These are phyloP conservation scores for Leccinum incarnatum DNA, from an alignment of 768 basidiomycete genomes.

Conservation along the genomic window DNA sequence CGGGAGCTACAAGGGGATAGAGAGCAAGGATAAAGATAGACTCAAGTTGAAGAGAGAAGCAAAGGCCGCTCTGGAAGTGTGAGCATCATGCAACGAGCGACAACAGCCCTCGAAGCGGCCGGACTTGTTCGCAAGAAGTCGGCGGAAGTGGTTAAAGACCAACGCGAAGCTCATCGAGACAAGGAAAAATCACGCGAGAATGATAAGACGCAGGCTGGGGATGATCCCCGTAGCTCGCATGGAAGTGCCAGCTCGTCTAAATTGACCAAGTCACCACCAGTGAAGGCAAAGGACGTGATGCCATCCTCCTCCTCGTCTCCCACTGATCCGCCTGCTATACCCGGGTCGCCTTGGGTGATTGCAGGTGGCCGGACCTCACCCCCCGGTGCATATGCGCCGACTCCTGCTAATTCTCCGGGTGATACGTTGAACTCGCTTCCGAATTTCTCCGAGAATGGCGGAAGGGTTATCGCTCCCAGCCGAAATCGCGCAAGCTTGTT, in stretches of 20 bases:
- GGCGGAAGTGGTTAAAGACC: constrained; percentile 66
- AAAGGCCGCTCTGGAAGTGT: constrained; percentile 86
- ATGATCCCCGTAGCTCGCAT: constrained; percentile 65
- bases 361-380: constrained; percentile 44
- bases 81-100: constrained; percentile 94
- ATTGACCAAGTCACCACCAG: constrained; percentile 67
- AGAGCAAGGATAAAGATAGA: constrained; percentile 46
- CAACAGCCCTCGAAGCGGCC: constrained; percentile 84
- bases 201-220: constrained; percentile 42
- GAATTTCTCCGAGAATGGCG: constrained; percentile 33
- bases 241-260: constrained; percentile 57
- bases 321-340: constrained; percentile 34
- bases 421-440: constrained; percentile 49
- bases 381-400: constrained; percentile 35
- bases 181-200: constrained; percentile 42
- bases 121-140: constrained; percentile 84
- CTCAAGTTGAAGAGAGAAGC: constrained; percentile 48
- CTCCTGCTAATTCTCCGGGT: constrained; percentile 53
- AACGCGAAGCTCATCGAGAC: constrained; percentile 46
- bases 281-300: constrained; percentile 48
- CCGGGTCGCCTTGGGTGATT: constrained; percentile 75
- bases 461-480: constrained; percentile 36
- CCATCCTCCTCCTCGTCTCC: constrained; percentile 51
- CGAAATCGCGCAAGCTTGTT: constrained; percentile 79
- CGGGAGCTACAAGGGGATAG: constrained; percentile 51